Evolutionary conservation across 495 filamentous ascomycete genomes (phyloP), one percentile per base, ranked within the genome.

Genomic region (Ramalina intermedia): DNA sequence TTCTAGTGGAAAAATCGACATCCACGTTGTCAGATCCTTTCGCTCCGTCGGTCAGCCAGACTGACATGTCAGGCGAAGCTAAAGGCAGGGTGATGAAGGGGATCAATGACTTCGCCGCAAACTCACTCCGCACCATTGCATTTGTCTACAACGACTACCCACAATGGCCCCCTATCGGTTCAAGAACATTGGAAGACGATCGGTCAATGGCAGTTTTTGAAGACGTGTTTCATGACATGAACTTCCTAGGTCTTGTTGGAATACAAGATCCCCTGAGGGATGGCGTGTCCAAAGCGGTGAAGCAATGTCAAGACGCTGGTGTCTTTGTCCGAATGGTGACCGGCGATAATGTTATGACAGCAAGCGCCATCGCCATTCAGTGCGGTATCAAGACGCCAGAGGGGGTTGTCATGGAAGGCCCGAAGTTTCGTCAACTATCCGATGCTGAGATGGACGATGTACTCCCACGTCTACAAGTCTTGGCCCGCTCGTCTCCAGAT

Each of bases 261-360:
- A 83, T 83, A 46, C 78, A 83, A 54, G 79, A 83, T 55, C 79
- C 79, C 26, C 68, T 83, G 13, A 70, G 79, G 45, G 76, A 79
- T 2, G 87, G 87, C 53, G 87, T 94, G 18, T 71, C 75, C 12
- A 72, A 82, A 36, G 86, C 87, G 27, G 87, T 94, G 37, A 66
- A 67, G 47, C 72, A 74, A 54, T 90, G 85, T 57, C 79, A 85
- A 53, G 70, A 70, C 29, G 87, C 87, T 11, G 87, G 87, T 50
- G 85, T 93, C 9, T 67, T 84, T 46, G 83, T 91, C 46, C 84
- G 87, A 55, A 94, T 94, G 87, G 87, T 94, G 43, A 94, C 87
- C 8, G 82, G 87, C 26, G 87, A 94, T 65, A 94, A 94, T 58
- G 68, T 84, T 50, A 67, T 81, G 33, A 94, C 87, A 13, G 87